Base-by-base conservation (phyloP, 2,329 filamentous ascomycete species). In the Sarocladium kiliense region DNA sequence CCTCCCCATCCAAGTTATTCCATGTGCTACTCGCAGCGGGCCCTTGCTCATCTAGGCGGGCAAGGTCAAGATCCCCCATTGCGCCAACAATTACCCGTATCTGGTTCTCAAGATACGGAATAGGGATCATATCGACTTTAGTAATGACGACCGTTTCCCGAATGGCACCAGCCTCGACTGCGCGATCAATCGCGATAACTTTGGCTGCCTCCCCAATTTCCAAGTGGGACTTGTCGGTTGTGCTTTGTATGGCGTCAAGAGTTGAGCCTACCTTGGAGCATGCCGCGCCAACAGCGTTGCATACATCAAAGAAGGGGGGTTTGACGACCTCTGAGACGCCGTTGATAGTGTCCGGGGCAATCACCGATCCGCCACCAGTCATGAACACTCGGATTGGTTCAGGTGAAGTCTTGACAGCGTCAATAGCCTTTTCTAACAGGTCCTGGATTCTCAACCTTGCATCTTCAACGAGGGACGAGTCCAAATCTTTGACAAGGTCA, bases 281-380 rank as follows among this genome's bases (percentile, higher is more conserved):
- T 0, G 82, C 82, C 1, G 82, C 81, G 5, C 82, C 82, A 2
- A 85, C 77, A 0, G 82, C 81, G 63, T 85, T 85, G 3, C 81
- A 81, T 1, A 78, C 79, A 55, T 78, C 79, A 27, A 79, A 71
- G 51, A 76, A 77, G 2, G 75, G 72, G 1, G 81, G 81, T 3
- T 73, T 68, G 7, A 79, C 76, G 55, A 77, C 74, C 58, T 77
- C 69, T 6, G 73, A 70, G 0, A 81, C 80, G 0, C 79, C 79
- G 1, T 71, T 66, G 6, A 84, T 69, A 1, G 68, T 61, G 4
- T 77, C 70, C 1, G 76, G 74, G 2, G 77, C 75, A 2, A 84
- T 64, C 0, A 84, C 71, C 1, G 78, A 76, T 3, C 82, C 81
- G 4, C 82, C 82, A 2, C 81, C 82, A 0, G 84, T 81, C 0